Base-by-base conservation (phyloP, 768 basidiomycete genomes). In the Calocera viscosa region DNA sequence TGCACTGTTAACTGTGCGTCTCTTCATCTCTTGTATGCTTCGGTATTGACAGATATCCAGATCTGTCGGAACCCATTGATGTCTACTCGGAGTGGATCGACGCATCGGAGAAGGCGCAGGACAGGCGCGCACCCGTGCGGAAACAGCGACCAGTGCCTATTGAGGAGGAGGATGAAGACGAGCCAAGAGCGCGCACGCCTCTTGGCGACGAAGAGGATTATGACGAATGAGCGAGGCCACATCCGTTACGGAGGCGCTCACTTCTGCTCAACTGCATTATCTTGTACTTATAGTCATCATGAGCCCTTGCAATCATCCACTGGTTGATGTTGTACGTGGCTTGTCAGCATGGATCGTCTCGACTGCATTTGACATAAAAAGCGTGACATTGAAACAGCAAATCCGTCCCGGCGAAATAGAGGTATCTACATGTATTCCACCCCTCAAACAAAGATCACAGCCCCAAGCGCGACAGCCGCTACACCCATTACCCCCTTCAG, bases 61-160 rank as follows among this genome's bases (percentile, higher is more conserved):
- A 93, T 75, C 80, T 93, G 65, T 91, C 90, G 0, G 91, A 92
- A 71, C 84, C 91, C 17, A 85, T 93, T 67, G 91, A 93, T 75
- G 89, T 93, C 33, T 93, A 91, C 74, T 91, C 90, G 7, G 89
- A 91, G 73, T 93, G 91, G 91, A 90, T 92, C 69, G 71, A 33
- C 16, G 39, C 40, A 7, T 40, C 38, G 10, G 65, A 32, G 41
- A 65, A 60, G 30, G 53, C 53, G 5, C 53, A 60, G 30, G 53
- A 60, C 5, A 26, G 30, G 19, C 53, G 53, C 14, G 14, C 14
- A 26, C 53, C 53, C 30, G 53, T 60, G 22, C 53, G 53, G 16
- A 60, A 60, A 32, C 53, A 60, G 30, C 11, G 53, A 60, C 53
- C 53, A 10, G 53, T 22, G 10, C 14, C 53, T 28, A 12, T 16